phyloP scores from a whole-genome alignment of 805 yeast genomes.

The Myxozyma monticola region DNA sequence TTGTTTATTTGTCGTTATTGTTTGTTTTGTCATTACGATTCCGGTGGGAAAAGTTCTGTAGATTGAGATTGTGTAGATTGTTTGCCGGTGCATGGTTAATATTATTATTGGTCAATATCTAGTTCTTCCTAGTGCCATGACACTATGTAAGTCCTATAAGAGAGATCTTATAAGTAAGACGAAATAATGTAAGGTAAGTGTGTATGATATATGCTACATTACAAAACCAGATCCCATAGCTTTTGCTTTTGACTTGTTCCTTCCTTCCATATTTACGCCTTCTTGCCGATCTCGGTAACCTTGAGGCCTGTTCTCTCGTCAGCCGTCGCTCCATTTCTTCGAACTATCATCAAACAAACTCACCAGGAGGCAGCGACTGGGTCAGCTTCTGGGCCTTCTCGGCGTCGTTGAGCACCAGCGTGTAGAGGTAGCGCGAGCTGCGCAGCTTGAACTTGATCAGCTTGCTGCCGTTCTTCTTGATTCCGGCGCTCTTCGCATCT shows the following conservation, averaged over 20 bases:
- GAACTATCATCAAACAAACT: conserved; percentile 10
- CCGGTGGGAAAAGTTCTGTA: neutral
- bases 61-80: no score
- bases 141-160: no score
- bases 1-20: neutral
- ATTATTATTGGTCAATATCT: no score
- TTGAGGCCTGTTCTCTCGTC: conserved; percentile 30
- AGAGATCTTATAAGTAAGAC: no score
- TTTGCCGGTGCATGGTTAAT: no score
- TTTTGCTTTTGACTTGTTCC: no score
- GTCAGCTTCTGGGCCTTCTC: conserved; percentile 96
- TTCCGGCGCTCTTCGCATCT: conserved; percentile 89
- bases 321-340: no score
- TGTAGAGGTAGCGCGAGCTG: conserved; percentile 92
- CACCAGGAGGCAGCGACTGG: conserved; percentile 90
- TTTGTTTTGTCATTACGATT: neutral
- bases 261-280: no score
- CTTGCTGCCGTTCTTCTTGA: conserved; percentile 89
- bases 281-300: conserved; percentile 24
- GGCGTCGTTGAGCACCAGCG: conserved; percentile 91
- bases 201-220: no score
- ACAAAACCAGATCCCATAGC: no score
- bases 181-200: no score
- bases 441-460: conserved; percentile 99
- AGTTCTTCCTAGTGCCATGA: no score